Evolutionary conservation across 2,329 filamentous ascomycete genomes (phyloP).

Genomic region (Diaporthe vaccinii): DNA sequence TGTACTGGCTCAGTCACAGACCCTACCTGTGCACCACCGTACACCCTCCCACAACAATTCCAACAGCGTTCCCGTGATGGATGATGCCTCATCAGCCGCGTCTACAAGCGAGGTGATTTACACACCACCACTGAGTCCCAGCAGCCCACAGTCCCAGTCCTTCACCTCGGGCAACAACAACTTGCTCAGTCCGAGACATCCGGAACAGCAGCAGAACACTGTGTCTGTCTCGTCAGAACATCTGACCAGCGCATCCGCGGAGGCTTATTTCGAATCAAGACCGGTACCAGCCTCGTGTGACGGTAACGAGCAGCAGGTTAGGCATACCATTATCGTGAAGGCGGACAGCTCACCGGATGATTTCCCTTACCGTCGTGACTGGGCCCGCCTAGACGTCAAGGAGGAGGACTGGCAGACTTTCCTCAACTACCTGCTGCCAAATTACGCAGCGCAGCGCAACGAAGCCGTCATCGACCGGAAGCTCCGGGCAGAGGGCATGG

Average conservation of each 20-base stretch:
- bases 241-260: slow-evolving; percentile 50
- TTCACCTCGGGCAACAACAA: slow-evolving; percentile 4
- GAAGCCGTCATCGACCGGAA: slow-evolving; percentile 64
- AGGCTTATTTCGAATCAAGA: slow-evolving; percentile 63
- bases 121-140: slow-evolving; percentile 66
- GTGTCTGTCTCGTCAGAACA: slow-evolving; percentile 45
- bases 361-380: slow-evolving; percentile 58
- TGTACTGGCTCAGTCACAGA: slow-evolving; percentile 42
- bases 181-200: slow-evolving; percentile 28
- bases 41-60: slow-evolving; percentile 45
- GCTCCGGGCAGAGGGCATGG: slow-evolving; percentile 56
- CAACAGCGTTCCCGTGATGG: slow-evolving; percentile 53
- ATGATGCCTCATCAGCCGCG: slow-evolving; percentile 53
- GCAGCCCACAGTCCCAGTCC: slow-evolving; percentile 46
- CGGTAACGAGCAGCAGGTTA: slow-evolving; percentile 42
- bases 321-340: slow-evolving; percentile 53
- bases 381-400: slow-evolving; percentile 59
- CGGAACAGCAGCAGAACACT: slow-evolving; percentile 45
- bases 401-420: slow-evolving; percentile 72
- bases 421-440: slow-evolving; percentile 67
- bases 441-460: slow-evolving; percentile 59
- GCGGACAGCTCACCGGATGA: slow-evolving; percentile 55
- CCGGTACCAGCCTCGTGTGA: slow-evolving; percentile 44
- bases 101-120: slow-evolving; percentile 62
- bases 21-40: slow-evolving; percentile 47